Evolutionary conservation across 305 asterid species (phyloP), one percentile per base, ranked within the genome.

Genomic region (Fraxinus baroniana): DNA sequence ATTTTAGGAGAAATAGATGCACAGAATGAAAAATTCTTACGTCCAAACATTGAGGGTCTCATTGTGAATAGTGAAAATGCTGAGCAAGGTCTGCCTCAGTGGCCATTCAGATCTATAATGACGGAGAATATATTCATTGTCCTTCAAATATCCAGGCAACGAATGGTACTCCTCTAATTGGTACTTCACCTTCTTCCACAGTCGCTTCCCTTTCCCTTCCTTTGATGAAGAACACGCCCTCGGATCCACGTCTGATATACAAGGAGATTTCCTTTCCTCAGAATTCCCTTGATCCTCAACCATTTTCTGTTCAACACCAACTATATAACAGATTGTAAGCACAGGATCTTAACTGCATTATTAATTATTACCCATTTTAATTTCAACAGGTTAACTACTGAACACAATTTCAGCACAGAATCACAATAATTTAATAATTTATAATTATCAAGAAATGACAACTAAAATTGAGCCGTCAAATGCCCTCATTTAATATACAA

Each of bases 21-120:
- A 81, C 4, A 78, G 44, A 71, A 13, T 0, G 10, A 20, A n/a
- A 22, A 78, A 82, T 9, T 24, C 98, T 90, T 91, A 93, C 98
- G 99, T 94, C 99, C 98, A 97, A 81, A 97, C 93, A 62, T 97
- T 97, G 82, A 97, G 96, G 83, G 99, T 94, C 92, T 97, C 99
- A 71, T 97, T 97, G 87, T 94, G 98, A 89, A 97, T 90, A 82
- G 93, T 83, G 79, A 97, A 97, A 30, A 92, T 84, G 88, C 99
- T 97, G 77, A 97, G 93, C 80, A 97, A 81, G 73, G 79, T 86
- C 79, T 93, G 97, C 87, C 89, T 94, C 88, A 97, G 84, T 78
- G 99, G 98, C 98, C 99, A 97, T 81, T 94, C 98, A 13, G 95
- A 62, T 64, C 99, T 86, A 84, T 94, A 97, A 92, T 93, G 88